Evolutionary conservation across 768 basidiomycete genomes (phyloP).

Genomic region (Lyophyllum semitale): DNA sequence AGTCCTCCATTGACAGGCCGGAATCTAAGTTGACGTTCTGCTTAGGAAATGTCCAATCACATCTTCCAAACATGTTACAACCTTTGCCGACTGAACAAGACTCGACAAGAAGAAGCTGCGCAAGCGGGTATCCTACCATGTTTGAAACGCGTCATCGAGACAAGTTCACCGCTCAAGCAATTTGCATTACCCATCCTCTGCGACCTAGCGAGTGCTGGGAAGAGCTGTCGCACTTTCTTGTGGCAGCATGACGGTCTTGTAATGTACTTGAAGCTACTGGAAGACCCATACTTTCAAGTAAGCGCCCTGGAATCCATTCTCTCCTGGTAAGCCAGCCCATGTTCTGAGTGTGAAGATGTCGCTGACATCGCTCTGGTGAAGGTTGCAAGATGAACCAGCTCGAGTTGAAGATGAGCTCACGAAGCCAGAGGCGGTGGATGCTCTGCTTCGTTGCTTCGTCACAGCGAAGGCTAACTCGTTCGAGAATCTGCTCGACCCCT

Average conservation of each 20-base stretch:
- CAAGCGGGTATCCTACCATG: slow-evolving; percentile 93
- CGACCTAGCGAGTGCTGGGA: slow-evolving; percentile 93
- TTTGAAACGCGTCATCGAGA: slow-evolving; percentile 85
- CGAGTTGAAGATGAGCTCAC: slow-evolving; percentile 89
- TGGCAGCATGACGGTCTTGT: slow-evolving; percentile 93
- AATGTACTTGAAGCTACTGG: slow-evolving; percentile 76
- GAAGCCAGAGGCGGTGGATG: slow-evolving; percentile 63
- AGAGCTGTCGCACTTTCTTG: slow-evolving; percentile 83
- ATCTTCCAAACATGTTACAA: slow-evolving; percentile 98
- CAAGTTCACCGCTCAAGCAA: slow-evolving; percentile 91
- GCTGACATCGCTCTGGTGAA: slow-evolving; percentile 26
- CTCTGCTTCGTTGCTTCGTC: slow-evolving; percentile 78
- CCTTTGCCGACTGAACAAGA: slow-evolving; percentile 92
- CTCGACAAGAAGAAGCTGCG: slow-evolving; percentile 95
- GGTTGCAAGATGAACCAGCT: slow-evolving; percentile 94
- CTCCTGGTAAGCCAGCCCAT: slow-evolving; percentile 66
- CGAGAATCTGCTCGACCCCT: slow-evolving; percentile 89
- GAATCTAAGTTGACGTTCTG: slow-evolving; percentile 1
- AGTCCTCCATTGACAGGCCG: slow-evolving; percentile 24
- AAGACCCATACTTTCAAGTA: slow-evolving; percentile 90
- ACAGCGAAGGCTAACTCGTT: slow-evolving; percentile 87
- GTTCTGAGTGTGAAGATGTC: neutral
- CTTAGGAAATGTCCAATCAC: slow-evolving; percentile 94
- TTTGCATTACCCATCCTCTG: slow-evolving; percentile 97
- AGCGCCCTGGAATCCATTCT: slow-evolving; percentile 88